A percentile compares a stretch with the other conserved stretches of the same genome.
Conservation (phyloP, 2,329 filamentous ascomycete genomes). For the Rutstroemia sp. region DNA sequence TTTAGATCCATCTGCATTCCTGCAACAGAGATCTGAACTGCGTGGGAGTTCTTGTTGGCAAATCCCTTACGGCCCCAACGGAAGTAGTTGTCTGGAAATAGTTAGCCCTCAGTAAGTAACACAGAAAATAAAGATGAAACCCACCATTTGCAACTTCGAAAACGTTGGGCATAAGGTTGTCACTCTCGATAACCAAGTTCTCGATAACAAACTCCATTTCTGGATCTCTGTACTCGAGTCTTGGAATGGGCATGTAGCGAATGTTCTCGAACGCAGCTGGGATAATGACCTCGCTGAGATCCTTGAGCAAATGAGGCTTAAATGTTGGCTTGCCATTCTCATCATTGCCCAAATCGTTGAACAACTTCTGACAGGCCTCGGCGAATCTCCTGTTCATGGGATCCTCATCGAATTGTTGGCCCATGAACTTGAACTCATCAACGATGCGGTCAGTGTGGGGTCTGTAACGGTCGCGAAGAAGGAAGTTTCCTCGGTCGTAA, state of each 20-base stretch:
- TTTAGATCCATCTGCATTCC: conserved; percentile 89
- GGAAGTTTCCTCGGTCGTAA: conserved; percentile 76
- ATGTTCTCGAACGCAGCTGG: conserved; percentile 76
- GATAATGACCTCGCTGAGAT: conserved; percentile 78
- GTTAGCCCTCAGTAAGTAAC: background rate
- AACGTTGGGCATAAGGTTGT: conserved; percentile 93
- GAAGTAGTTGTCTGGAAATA: conserved; percentile 69
- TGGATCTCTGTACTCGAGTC: conserved; percentile 84
- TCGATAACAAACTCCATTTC: conserved; percentile 85
- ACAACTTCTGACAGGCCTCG: conserved; percentile 71
- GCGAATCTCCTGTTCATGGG: conserved; percentile 77
- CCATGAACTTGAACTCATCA: conserved; percentile 86
- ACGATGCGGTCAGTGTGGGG: conserved; percentile 77
- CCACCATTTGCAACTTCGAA: conserved; percentile 69
- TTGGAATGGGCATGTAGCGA: conserved; percentile 85
- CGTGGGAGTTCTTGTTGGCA: conserved; percentile 72
- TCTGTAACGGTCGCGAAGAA: conserved; percentile 84
- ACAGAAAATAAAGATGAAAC: background rate
- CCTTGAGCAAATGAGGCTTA: conserved; percentile 89
- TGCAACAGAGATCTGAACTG: conserved; percentile 73
- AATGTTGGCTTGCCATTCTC: conserved; percentile 76
- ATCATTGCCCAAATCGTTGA: conserved; percentile 84
- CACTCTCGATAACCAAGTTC: conserved; percentile 90
- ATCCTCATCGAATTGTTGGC: conserved; percentile 83
- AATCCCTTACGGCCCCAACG: conserved; percentile 88